Percentiles rank a stretch among this genome's conserved stretches.
Evolutionary conservation across 306 rosid species (phyloP).

Genomic region (Hylodesmum podocarpum): DNA sequence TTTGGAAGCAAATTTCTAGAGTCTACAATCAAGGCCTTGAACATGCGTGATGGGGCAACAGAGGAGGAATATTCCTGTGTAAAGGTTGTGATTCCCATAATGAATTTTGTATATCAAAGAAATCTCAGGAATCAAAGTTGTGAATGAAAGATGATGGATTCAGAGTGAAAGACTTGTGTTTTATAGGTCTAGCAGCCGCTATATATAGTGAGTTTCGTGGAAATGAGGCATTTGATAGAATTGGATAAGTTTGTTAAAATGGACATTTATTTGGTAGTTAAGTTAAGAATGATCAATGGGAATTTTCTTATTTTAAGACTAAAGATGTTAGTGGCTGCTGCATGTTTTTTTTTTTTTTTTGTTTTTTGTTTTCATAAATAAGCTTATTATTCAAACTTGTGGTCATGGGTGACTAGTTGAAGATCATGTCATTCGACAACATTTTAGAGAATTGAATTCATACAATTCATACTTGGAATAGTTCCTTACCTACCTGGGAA

Average conservation of each 20-base stretch:
- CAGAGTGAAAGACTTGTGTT: conserved; percentile 14
- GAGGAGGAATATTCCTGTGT: conserved; percentile 55
- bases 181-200: conserved; percentile 24
- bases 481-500: conserved; percentile 10
- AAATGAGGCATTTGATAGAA: conserved; percentile 13
- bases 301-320: conserved; percentile 29
- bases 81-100: conserved; percentile 58
- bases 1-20: conserved; percentile 56
- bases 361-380: conserved; percentile 23
- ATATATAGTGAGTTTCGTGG: conserved; percentile 34
- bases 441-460: not conserved
- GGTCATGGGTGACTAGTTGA: conserved; percentile 34
- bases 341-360: conserved; percentile 22
- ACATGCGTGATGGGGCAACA: conserved; percentile 52
- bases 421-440: conserved; percentile 2
- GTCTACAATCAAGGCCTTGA: conserved; percentile 64
- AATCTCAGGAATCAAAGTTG: conserved; percentile 4
- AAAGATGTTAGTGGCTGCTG: conserved; percentile 44
- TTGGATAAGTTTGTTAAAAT: not conserved
- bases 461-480: not conserved
- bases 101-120: conserved; percentile 1
- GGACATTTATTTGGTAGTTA: conserved; percentile 15
- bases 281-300: not conserved
- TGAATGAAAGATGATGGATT: conserved; percentile 9
- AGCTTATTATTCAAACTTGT: conserved; percentile 11